phyloP scores from a whole-genome alignment of 129 eudicot genomes.

The Pulicaria dysenterica region DNA sequence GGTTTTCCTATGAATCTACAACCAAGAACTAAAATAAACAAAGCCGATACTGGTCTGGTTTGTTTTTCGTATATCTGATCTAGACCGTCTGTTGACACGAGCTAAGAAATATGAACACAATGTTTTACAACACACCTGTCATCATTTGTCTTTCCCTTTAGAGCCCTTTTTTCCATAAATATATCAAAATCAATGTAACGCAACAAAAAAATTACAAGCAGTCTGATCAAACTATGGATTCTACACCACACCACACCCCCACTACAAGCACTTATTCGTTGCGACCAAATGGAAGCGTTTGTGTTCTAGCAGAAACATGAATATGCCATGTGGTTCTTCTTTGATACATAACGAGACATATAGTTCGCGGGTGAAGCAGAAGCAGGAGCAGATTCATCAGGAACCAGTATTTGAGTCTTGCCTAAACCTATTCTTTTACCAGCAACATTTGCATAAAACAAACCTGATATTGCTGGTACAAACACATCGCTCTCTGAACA shows the following conservation, averaged over 20 bases:
- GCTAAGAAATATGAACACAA: slow-evolving; percentile 1
- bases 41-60: no score
- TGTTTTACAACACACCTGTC: slow-evolving; percentile 31
- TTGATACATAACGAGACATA: slow-evolving; percentile 70
- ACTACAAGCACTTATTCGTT: slow-evolving; percentile 14
- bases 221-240: slow-evolving; percentile 27
- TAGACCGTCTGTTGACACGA: neutral
- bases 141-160: neutral
- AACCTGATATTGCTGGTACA: slow-evolving; percentile 91
- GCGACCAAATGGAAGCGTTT: neutral
- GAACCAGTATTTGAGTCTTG: slow-evolving; percentile 85
- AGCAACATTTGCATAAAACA: slow-evolving; percentile 92
- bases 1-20: no score
- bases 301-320: slow-evolving; percentile 62
- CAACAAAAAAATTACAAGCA: slow-evolving; percentile 20
- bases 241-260: slow-evolving; percentile 6
- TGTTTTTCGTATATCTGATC: no score
- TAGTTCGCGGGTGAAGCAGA: slow-evolving; percentile 49
- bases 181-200: slow-evolving; percentile 32
- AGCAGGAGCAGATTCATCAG: slow-evolving; percentile 50
- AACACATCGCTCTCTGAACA: slow-evolving; percentile 82
- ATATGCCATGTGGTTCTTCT: slow-evolving; percentile 87
- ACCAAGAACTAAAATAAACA: no score
- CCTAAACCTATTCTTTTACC: slow-evolving; percentile 94
- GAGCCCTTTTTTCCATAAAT: slow-evolving; percentile 25